Conservation (phyloP, 345 rosid genomes). For the Crucihimalaya himalaica region DNA sequence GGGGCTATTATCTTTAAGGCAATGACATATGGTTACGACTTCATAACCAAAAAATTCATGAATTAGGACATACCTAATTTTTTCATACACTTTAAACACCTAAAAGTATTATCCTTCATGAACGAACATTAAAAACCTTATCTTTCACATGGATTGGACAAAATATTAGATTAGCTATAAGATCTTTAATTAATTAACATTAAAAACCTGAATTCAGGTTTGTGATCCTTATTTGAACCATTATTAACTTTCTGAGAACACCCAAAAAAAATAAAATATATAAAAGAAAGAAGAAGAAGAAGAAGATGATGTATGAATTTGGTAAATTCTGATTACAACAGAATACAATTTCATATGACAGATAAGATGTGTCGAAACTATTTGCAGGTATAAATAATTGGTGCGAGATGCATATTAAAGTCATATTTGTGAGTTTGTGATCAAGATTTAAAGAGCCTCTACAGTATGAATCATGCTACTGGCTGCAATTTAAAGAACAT, state of each 20-base stretch:
- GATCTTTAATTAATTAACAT: background rate
- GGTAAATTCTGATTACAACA: background rate
- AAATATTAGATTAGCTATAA: background rate
- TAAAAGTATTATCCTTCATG: background rate
- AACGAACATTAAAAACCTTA: conserved; percentile 10
- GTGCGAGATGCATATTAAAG: conserved; percentile 25
- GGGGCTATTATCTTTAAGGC: conserved; percentile 21
- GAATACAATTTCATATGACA: background rate
- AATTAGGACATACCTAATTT: conserved; percentile 34
- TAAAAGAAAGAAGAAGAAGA: too few species aligned
- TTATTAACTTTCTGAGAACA: background rate
- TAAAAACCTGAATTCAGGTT: background rate
- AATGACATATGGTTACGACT: conserved; percentile 35
- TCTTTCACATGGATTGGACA: conserved; percentile 3
- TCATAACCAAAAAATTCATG: background rate
- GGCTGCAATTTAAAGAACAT: conserved; percentile 32
- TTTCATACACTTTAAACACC: conserved; percentile 12
- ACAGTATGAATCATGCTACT: conserved; percentile 4
- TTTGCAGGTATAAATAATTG: background rate
- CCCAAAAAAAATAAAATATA: too few species aligned
- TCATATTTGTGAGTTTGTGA: conserved; percentile 33
- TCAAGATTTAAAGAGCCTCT: conserved; percentile 36
- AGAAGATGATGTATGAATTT: background rate
- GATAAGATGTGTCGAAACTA: conserved; percentile 17
- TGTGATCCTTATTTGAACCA: background rate